Evolutionary conservation across 2,329 filamentous ascomycete species (phyloP).

Genomic region (Cytospora mali): DNA sequence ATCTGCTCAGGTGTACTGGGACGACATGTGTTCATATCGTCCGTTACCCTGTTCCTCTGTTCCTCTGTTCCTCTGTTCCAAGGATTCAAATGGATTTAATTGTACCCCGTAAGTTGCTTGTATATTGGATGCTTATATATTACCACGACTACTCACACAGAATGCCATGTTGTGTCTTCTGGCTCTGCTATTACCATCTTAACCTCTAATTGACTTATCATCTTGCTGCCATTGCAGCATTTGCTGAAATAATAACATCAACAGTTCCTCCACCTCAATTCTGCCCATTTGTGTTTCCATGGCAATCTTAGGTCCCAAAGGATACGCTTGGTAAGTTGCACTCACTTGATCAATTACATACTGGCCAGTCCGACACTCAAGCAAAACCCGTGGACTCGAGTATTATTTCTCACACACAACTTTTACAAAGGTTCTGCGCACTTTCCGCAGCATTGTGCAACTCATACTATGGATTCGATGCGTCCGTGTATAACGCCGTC

Average conservation of each 20-base stretch:
- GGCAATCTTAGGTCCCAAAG: conserved; percentile 25
- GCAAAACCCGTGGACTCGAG: neutral
- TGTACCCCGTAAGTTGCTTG: neutral
- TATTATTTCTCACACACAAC: neutral
- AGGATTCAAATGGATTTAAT: neutral
- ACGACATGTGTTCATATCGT: conserved; percentile 17
- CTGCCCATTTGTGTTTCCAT: neutral
- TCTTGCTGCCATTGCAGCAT: neutral
- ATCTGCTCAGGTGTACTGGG: neutral
- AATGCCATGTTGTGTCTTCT: neutral
- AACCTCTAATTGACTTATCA: too few relatives aligned
- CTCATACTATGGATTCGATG: conserved; percentile 77
- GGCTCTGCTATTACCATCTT: neutral
- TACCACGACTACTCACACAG: conserved; percentile 1
- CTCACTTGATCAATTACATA: too few relatives aligned
- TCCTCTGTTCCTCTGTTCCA: too few relatives aligned
- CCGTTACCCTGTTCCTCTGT: neutral
- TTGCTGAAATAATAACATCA: neutral
- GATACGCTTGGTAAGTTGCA: conserved; percentile 26
- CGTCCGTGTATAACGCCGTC: conserved; percentile 73
- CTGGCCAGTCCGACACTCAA: neutral
- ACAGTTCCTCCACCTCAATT: neutral
- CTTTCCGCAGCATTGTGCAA: conserved; percentile 72
- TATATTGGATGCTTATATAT: conserved; percentile 8
- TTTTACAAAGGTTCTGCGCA: conserved; percentile 62